Conservation (phyloP, 1,139 yeast species). For the Candida tropicalis region DNA sequence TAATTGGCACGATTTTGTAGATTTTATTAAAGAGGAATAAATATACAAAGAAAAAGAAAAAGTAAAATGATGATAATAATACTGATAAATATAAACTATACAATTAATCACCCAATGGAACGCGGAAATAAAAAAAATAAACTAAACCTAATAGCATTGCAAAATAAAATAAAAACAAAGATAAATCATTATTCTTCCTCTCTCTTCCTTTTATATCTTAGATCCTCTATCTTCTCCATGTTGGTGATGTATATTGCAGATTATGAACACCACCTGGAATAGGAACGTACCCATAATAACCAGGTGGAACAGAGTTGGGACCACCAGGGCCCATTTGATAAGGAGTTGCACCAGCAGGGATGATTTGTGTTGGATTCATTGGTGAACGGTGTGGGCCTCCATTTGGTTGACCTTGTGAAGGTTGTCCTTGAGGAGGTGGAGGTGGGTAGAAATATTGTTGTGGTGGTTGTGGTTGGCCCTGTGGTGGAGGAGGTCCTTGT, state of each 20-base stretch:
- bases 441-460: constrained; percentile 21
- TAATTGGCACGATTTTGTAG: constrained; percentile 15
- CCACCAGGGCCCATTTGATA: constrained; percentile 21
- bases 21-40: constrained; percentile 9
- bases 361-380: constrained; percentile 16
- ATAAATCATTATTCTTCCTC: background rate
- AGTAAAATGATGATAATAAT: background rate
- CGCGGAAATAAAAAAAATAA: background rate
- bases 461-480: constrained; percentile 7
- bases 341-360: constrained; percentile 22
- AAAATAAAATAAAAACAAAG: background rate
- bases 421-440: constrained; percentile 18
- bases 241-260: constrained; percentile 31
- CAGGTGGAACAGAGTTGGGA: constrained; percentile 32
- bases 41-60: background rate
- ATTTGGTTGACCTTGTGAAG: constrained; percentile 20
- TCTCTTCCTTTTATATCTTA: constrained; percentile 8
- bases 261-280: constrained; percentile 31
- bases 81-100: background rate
- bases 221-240: constrained; percentile 42
- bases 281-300: constrained; percentile 40
- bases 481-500: constrained; percentile 18
- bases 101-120: background rate
- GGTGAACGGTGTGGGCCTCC: constrained; percentile 23
- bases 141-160: background rate